A percentile compares a stretch with the other conserved stretches of the same genome.
These are phyloP conservation scores for Boletus reticulatus DNA, from an alignment of 768 basidiomycete genomes.

Conservation along the genomic window DNA sequence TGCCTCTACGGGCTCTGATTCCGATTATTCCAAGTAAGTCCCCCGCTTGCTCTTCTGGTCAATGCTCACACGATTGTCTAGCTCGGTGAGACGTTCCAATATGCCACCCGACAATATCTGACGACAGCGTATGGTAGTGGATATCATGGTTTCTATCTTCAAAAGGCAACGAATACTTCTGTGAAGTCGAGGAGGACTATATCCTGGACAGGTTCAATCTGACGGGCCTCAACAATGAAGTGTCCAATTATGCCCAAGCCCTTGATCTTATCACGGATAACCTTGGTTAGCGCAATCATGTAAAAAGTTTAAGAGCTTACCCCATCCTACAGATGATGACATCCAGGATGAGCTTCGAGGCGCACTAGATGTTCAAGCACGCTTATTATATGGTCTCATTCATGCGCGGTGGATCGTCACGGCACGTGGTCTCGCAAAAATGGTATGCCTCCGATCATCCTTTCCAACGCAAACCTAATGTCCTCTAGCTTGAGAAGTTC, in stretches of 20 bases:
- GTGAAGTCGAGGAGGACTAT: slow-evolving; percentile 99
- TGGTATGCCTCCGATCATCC: slow-evolving; percentile 53
- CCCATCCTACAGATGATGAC: slow-evolving; percentile 67
- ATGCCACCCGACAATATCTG: slow-evolving; percentile 14
- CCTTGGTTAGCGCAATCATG: slow-evolving; percentile 59
- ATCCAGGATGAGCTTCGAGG: slow-evolving; percentile 93
- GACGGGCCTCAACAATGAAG: slow-evolving; percentile 95
- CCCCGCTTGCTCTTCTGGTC: background rate
- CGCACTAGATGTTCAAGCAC: slow-evolving; percentile 88
- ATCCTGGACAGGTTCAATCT: slow-evolving; percentile 98
- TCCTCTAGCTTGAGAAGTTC: slow-evolving; percentile 85
- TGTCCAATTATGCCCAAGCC: slow-evolving; percentile 91
- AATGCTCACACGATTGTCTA: slow-evolving; percentile 19
- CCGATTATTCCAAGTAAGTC: slow-evolving; percentile 90
- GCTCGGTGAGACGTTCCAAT: slow-evolving; percentile 26
- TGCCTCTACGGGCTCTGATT: slow-evolving; percentile 89
- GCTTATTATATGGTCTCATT: slow-evolving; percentile 92
- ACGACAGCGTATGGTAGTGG: slow-evolving; percentile 55
- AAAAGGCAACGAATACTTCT: slow-evolving; percentile 99
- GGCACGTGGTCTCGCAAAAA: slow-evolving; percentile 88
- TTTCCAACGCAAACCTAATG: background rate
- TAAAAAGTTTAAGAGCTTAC: background rate
- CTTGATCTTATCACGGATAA: slow-evolving; percentile 96
- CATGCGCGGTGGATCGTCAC: slow-evolving; percentile 98
- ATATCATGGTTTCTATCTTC: slow-evolving; percentile 97